Conservation (phyloP, 148 eudicot genomes). For the Vaccinium macrocarpon region DNA sequence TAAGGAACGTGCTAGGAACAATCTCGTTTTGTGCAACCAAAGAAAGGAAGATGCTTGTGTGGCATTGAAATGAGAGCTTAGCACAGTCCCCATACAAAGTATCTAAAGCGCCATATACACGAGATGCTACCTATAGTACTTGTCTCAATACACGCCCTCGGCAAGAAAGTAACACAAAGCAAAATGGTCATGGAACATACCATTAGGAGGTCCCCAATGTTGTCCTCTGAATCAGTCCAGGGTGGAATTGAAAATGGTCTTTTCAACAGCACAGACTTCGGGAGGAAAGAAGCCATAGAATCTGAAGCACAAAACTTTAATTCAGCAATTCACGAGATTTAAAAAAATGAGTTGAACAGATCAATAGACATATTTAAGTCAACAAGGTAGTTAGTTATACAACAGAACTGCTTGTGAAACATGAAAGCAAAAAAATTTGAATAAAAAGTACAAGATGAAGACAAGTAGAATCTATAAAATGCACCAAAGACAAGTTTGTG, state of each 20-base stretch:
- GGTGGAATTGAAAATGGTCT: constrained; percentile 50
- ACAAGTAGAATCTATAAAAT: neutral
- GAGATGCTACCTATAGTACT: neutral
- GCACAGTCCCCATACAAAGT: neutral
- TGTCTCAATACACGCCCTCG: neutral
- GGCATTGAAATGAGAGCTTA: neutral
- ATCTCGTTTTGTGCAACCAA: neutral
- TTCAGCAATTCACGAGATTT: neutral
- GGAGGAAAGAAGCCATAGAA: constrained; percentile 50
- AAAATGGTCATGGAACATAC: constrained; percentile 24
- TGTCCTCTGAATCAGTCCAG: constrained; percentile 53
- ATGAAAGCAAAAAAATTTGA: neutral
- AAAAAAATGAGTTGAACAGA: neutral
- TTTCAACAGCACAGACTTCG: constrained; percentile 45
- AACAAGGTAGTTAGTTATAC: neutral
- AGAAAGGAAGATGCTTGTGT: neutral
- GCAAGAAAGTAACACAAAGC: neutral
- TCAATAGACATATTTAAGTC: neutral
- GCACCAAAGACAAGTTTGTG: neutral
- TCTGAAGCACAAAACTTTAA: constrained; percentile 26
- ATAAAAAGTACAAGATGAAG: neutral
- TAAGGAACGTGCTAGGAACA: neutral
- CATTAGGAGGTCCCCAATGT: constrained; percentile 55
- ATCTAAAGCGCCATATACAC: neutral
- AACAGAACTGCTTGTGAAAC: neutral